Base-by-base conservation (phyloP, 179 eudicot species). In the Spinacia oleracea region DNA sequence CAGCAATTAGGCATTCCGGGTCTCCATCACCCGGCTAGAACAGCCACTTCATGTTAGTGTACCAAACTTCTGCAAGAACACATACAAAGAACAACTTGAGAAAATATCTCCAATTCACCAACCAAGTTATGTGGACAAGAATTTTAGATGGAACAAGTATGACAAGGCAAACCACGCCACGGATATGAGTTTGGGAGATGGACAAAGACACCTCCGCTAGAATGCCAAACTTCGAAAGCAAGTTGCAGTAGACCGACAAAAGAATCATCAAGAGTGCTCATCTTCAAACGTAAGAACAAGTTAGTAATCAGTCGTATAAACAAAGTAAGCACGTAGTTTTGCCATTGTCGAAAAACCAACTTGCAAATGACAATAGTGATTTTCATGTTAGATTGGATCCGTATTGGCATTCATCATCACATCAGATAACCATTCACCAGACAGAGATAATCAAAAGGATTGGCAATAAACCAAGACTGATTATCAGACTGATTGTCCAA, bases 401-500 rank as follows among this genome's bases (percentile, higher is more conserved):
- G 40, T 18, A 55, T 23, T 27, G 59, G 15, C 45, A 48, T 35
- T 76, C 38, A 31, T 35, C 38, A 43, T 35, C 63, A 16, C 6
- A 65, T 23, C 31, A 34, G 25, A 46, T 11, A 8, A 48, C 23
- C 42, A 75, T 50, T 43, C 68, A 65, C 43, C 34, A 55, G 27
- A 60, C 38, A 11, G 53, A 43, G 46, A 73, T 78, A 66, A 72
- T 66, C 80, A 38, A 69, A 48, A 60, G 74, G 31, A 81, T 81
- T 77, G 14, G 59, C 25, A 27, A 40, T 76, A 59, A 81, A 72
- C 80, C 80, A 27, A 71, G 46, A 62, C 55, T 53, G 80, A 79
- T 75, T 72, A 77, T 75, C 74, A 71, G 46, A 62, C 55, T 53
- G 80, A 79, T 75, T 72, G 73, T 75, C 74, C 83, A 67, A 81